Percentiles rank a stretch among this genome's conserved stretches.
Evolutionary conservation across 1,139 yeast species (phyloP).

Genomic region (Kodamaea arcana): DNA sequence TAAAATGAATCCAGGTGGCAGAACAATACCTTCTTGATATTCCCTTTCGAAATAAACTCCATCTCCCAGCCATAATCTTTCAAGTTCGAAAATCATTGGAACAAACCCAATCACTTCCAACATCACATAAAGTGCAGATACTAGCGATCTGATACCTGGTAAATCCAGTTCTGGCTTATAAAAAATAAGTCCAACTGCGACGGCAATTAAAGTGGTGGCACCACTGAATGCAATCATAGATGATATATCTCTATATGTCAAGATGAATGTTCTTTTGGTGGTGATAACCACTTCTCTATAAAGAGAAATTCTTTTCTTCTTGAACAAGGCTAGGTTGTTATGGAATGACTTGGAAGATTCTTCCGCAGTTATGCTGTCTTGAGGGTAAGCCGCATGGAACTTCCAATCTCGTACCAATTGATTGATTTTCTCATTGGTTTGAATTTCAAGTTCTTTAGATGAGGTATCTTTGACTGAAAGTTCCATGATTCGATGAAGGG

Average conservation of each 20-base stretch:
- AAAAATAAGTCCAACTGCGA: constrained; percentile 73
- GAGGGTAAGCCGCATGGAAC: constrained; percentile 5
- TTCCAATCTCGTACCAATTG: constrained; percentile 52
- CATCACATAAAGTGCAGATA: constrained; percentile 62
- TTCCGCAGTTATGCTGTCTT: constrained; percentile 8
- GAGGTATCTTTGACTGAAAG: constrained; percentile 65
- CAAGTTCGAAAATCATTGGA: constrained; percentile 67
- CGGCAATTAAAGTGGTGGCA: constrained; percentile 56
- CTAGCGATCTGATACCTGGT: constrained; percentile 64
- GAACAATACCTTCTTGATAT: constrained; percentile 64
- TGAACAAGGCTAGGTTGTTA: constrained; percentile 22
- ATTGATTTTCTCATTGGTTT: constrained; percentile 42
- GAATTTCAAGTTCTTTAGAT: constrained; percentile 38
- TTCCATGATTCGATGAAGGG: constrained; percentile 65
- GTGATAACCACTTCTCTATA: constrained; percentile 49
- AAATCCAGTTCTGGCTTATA: constrained; percentile 58
- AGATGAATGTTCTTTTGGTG: constrained; percentile 49
- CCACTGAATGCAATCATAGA: constrained; percentile 52
- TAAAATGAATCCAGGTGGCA: constrained; percentile 61
- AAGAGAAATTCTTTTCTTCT: constrained; percentile 27
- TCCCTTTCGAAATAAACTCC: constrained; percentile 71
- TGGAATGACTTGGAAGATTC: constrained; percentile 17
- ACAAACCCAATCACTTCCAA: constrained; percentile 66
- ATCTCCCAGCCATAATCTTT: constrained; percentile 66
- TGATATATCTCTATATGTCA: constrained; percentile 57